These are phyloP conservation scores for Leccinum proximum DNA, from an alignment of 1,284 basidiomycete species.

Conservation along the genomic window DNA sequence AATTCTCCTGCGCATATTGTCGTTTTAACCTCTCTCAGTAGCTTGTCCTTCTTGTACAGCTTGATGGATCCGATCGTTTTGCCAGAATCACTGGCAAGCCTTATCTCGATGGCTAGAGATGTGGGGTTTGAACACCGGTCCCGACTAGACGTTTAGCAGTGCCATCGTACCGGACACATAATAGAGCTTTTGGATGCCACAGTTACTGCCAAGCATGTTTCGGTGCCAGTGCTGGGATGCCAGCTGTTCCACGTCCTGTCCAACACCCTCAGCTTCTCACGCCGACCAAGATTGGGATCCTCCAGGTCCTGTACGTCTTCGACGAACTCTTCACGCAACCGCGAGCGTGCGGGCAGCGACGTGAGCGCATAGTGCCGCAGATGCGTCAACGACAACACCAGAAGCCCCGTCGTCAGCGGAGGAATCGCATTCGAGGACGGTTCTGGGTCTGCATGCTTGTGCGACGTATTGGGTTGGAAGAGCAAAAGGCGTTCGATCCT, in stretches of 20 bases:
- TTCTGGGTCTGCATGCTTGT: constrained; percentile 13
- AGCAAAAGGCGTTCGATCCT: constrained; percentile 61
- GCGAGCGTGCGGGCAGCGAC: constrained; percentile 51
- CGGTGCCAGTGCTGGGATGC: constrained; percentile 25
- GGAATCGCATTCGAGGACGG: constrained; percentile 34
- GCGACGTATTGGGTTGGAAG: constrained; percentile 36
- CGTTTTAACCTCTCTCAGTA: too few species aligned
- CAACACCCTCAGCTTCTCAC: constrained; percentile 75
- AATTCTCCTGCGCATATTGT: too few species aligned
- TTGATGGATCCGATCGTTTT: too few species aligned
- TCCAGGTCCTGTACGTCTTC: constrained; percentile 88
- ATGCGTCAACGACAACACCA: constrained; percentile 70
- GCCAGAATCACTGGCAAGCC: too few species aligned
- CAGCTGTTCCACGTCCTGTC: constrained; percentile 93
- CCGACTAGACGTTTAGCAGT: too few species aligned
- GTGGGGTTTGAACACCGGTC: too few species aligned
- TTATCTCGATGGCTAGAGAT: too few species aligned
- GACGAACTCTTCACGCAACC: constrained; percentile 74
- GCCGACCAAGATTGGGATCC: constrained; percentile 60
- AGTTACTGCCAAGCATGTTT: too few species aligned
- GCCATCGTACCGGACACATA: too few species aligned
- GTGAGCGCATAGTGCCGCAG: constrained; percentile 61
- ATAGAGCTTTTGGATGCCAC: too few species aligned
- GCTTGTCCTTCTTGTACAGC: too few species aligned
- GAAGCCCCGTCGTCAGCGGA: constrained; percentile 64